Evolutionary conservation across 176 grass and related monocot species (phyloP).

Genomic region (Leersia perrieri): DNA sequence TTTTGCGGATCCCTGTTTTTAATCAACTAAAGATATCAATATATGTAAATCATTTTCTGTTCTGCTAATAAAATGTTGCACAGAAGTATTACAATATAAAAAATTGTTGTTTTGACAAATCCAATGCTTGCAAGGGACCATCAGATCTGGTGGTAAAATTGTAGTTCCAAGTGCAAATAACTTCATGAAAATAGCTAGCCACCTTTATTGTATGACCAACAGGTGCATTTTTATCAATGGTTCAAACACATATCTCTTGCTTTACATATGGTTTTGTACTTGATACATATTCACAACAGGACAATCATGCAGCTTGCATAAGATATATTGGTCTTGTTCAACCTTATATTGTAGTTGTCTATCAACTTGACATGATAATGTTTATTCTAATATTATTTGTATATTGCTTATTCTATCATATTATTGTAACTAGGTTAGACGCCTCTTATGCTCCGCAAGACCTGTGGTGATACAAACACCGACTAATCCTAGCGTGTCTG

Average conservation of each 20-base stretch:
- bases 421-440: constrained; percentile 61
- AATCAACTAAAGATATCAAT: neutral
- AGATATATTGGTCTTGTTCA: neutral
- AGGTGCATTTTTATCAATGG: neutral
- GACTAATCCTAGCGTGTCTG: constrained; percentile 76
- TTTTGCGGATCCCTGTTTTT: neutral
- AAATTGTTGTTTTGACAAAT: constrained; percentile 5
- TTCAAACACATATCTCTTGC: neutral
- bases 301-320: neutral
- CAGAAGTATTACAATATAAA: neutral
- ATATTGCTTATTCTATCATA: constrained; percentile 10
- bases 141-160: neutral
- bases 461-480: constrained; percentile 84
- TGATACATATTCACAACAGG: neutral
- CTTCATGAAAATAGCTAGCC: neutral
- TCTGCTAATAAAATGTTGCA: neutral
- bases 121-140: neutral
- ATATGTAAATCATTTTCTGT: neutral
- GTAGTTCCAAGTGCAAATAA: neutral
- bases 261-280: constrained; percentile 28
- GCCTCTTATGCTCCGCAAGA: constrained; percentile 85
- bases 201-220: neutral
- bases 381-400: neutral
- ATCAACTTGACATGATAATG: neutral
- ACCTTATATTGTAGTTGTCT: neutral